A percentile compares a stretch with the other conserved stretches of the same genome.
Conservation (phyloP, 306 rosid genomes). For the Fragaria vesca region DNA sequence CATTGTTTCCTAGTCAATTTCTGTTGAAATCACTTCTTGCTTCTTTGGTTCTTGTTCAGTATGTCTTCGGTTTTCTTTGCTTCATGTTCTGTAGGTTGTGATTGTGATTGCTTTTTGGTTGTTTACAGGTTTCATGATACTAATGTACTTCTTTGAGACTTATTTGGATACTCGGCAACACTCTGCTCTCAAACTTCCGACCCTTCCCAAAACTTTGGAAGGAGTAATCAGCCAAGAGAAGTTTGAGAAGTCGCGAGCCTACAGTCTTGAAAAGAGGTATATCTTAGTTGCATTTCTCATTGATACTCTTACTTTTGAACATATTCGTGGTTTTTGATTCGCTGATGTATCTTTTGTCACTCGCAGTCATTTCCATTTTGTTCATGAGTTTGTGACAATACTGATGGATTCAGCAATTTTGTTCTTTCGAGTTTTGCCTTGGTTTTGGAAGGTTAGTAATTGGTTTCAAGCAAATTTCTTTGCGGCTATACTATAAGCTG, state of each 20-base stretch:
- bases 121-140: conserved; percentile 79
- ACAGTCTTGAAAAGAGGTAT: conserved; percentile 95
- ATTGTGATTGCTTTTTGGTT: not conserved
- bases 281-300: not conserved
- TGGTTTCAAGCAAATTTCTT: conserved; percentile 6
- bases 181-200: conserved; percentile 69
- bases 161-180: conserved; percentile 93
- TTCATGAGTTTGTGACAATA: conserved; percentile 87
- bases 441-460: conserved; percentile 94
- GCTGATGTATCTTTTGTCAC: conserved; percentile 22
- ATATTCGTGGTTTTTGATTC: not conserved
- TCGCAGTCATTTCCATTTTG: conserved; percentile 83
- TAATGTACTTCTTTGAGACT: conserved; percentile 82
- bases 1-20: not conserved
- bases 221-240: conserved; percentile 96
- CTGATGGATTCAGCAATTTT: conserved; percentile 81
- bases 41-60: not conserved
- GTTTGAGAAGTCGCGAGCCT: conserved; percentile 86
- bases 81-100: not conserved
- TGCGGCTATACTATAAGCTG: conserved; percentile 14
- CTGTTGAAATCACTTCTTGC: not conserved
- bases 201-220: conserved; percentile 82
- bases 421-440: conserved; percentile 75
- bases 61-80: not conserved
- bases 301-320: not conserved